Evolutionary conservation across 106 monocot genomes (phyloP), one percentile per base, ranked within the genome.

Genomic region (Dioscorea alata): DNA sequence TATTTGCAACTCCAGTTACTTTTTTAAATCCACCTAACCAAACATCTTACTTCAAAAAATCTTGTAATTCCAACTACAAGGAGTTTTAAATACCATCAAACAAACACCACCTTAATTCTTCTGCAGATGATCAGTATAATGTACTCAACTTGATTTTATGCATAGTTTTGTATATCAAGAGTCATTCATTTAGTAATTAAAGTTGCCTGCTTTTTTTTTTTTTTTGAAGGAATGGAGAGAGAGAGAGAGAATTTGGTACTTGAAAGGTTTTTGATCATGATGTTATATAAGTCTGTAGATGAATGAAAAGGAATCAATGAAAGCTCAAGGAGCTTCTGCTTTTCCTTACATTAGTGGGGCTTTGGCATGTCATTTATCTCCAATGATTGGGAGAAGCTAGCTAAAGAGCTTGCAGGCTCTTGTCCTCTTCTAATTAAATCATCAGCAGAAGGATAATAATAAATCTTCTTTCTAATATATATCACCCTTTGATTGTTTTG

Each of bases 301-400:
- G 20, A 59, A 7, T 2, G 59, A 20, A 21, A 59, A 20, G 23
- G 59, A 59, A 59, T 22, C 23, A 19, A 4, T 23, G 22, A 19
- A 59, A 59, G 59, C 18, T 53, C 53, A 53, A 16, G 2, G 13
- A 19, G 19, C 13, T 54, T 14, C 54, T 54, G 9, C 42, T 59
- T 59, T 59, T 59, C 59, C 20, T 23, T 59, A 23, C 59, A 59
- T 59, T 6, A 22, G 49, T 59, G 57, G 66, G 66, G 28, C 74
- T 60, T 75, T 61, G 67, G 61, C 50, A 32, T 60, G 75, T 33
- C 33, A 75, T 28, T 59, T 50, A 33, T 68, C 20, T 50, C 54
- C 54, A 49, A 68, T 67, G 68, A 75, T 75, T 59, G 59, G 66
- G 32, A 73, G 57, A 65, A 65, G 73, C 23, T 65, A 65, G 73